phyloP scores from a whole-genome alignment of 768 basidiomycete genomes.

The Tylopilus subfusipes region DNA sequence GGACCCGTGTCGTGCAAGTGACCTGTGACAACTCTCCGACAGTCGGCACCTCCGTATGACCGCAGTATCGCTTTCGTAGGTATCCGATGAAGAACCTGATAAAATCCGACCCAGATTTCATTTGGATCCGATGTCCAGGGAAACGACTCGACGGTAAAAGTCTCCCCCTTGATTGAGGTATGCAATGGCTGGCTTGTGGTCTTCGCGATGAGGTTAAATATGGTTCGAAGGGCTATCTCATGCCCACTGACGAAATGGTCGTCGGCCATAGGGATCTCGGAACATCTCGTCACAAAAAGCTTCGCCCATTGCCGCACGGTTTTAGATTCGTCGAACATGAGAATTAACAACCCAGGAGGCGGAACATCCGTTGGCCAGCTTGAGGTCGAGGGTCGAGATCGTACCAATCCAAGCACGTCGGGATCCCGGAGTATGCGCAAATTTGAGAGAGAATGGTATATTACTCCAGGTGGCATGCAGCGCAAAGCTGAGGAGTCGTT shows the following conservation, averaged over 20 bases:
- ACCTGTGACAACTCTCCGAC: constrained; percentile 52
- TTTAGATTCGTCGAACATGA: constrained; percentile 49
- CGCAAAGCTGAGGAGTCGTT: constrained; percentile 32
- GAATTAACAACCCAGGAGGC: constrained; percentile 57
- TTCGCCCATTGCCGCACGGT: constrained; percentile 61
- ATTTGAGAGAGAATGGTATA: constrained; percentile 65
- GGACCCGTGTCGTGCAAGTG: constrained; percentile 59
- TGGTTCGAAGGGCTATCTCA: constrained; percentile 39
- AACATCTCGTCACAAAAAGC: constrained; percentile 39
- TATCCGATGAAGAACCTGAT: constrained; percentile 47
- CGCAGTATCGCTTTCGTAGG: constrained; percentile 44
- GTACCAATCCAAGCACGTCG: constrained; percentile 37
- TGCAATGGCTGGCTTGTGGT: constrained; percentile 1
- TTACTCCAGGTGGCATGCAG: constrained; percentile 44
- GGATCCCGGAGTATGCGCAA: constrained; percentile 52
- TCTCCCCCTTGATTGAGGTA: constrained; percentile 2
- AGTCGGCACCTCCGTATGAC: constrained; percentile 36
- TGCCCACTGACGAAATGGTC: constrained; percentile 50
- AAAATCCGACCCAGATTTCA: constrained; percentile 53
- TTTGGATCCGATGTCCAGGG: constrained; percentile 37
- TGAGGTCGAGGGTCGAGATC: constrained; percentile 25
- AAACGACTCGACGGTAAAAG: constrained; percentile 5
- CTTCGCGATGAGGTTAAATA: constrained; percentile 30
- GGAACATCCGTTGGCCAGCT: constrained; percentile 58
- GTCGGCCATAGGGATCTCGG: constrained; percentile 42